Conservation (phyloP, 257 asterid species). For the Salvia miltiorrhiza region DNA sequence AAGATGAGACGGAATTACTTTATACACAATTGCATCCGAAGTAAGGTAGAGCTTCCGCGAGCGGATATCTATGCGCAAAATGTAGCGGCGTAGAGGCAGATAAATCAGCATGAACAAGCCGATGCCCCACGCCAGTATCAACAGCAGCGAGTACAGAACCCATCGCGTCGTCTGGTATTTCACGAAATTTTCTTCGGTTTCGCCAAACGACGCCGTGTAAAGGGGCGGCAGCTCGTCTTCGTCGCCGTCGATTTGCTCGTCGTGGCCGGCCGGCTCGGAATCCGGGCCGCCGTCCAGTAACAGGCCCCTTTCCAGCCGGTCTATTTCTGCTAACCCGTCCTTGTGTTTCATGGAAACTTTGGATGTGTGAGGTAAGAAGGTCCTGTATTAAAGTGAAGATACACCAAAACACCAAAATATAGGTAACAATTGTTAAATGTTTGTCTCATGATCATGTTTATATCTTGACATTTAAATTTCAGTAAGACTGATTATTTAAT, state of each 20-base stretch:
- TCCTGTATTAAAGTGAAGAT: too few relatives aligned
- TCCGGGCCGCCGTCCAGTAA: constrained; percentile 25
- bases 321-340: constrained; percentile 40
- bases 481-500: too few relatives aligned
- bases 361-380: too few relatives aligned
- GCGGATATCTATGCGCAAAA: constrained; percentile 53
- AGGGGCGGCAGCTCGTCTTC: constrained; percentile 40
- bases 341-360: constrained; percentile 44
- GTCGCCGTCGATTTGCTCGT: constrained; percentile 15
- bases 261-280: constrained; percentile 16
- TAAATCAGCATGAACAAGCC: constrained; percentile 67
- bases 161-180: constrained; percentile 60
- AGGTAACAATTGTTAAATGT: too few relatives aligned
- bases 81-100: constrained; percentile 62
- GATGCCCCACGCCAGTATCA: constrained; percentile 76
- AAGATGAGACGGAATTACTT: constrained; percentile 27
- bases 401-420: too few relatives aligned
- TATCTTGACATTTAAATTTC: too few relatives aligned
- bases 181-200: constrained; percentile 54
- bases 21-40: constrained; percentile 59
- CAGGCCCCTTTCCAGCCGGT: constrained; percentile 59
- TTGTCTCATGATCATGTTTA: too few relatives aligned
- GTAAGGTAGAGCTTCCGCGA: constrained; percentile 67
- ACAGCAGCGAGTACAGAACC: constrained; percentile 52
- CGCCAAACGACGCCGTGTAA: constrained; percentile 62